phyloP scores from a whole-genome alignment of 257 asterid genomes.

The Solanum tarapatanum region DNA sequence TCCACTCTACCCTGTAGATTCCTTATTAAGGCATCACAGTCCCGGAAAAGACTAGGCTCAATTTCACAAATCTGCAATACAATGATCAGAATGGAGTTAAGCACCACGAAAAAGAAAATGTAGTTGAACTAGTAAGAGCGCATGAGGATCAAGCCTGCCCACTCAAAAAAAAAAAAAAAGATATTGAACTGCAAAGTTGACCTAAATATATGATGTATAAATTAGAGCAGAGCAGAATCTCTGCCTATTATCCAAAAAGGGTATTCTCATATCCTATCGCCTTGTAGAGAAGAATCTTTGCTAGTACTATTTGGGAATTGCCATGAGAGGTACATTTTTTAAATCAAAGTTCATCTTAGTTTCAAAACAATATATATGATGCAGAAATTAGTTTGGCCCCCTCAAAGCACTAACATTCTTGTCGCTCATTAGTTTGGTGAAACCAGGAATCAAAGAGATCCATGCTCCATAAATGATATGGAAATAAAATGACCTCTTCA shows the following conservation, averaged over 20 bases:
- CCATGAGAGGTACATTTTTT: conserved; percentile 47
- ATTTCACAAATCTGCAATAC: conserved; percentile 52
- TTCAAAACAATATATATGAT: background rate
- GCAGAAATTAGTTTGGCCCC: background rate
- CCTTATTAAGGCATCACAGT: conserved; percentile 66
- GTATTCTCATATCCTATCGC: conserved; percentile 67
- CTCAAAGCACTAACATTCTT: background rate
- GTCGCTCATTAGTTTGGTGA: background rate
- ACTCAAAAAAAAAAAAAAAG: background rate
- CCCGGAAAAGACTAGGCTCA: conserved; percentile 68
- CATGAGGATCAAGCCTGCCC: background rate
- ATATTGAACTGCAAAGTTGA: background rate
- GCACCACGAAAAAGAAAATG: background rate
- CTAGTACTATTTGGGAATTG: conserved; percentile 51
- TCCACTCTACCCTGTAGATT: conserved; percentile 76
- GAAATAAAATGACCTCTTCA: background rate
- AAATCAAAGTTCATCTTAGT: no score
- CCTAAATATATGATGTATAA: background rate
- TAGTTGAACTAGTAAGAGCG: background rate
- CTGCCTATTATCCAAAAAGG: conserved; percentile 6
- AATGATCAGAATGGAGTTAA: background rate
- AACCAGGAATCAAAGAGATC: background rate
- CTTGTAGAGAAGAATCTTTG: conserved; percentile 54
- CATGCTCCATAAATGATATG: background rate
- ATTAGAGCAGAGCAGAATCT: background rate